These are phyloP conservation scores for Lagenaria siceraria DNA, from an alignment of 306 rosid species.

Conservation along the genomic window DNA sequence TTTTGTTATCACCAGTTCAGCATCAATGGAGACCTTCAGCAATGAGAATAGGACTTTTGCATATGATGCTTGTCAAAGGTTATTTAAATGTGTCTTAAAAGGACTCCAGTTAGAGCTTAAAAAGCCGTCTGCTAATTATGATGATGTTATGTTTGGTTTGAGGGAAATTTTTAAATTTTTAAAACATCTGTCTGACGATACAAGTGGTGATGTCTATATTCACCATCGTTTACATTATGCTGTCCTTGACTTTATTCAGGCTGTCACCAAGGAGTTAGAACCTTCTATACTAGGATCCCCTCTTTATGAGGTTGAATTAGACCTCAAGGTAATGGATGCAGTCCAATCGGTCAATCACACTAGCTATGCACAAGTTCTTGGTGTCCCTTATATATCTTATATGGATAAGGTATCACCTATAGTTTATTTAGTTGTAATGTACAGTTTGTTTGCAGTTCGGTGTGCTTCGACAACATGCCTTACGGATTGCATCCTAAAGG, in stretches of 20 bases:
- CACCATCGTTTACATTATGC: constrained; percentile 24
- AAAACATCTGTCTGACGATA: constrained; percentile 35
- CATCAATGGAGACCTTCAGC: constrained; percentile 29
- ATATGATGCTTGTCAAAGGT: constrained; percentile 36
- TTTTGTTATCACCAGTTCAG: constrained; percentile 34
- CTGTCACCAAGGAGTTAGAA: constrained; percentile 46
- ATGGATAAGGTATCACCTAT: constrained; percentile 79
- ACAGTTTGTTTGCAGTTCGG: constrained; percentile 39
- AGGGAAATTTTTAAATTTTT: constrained; percentile 38
- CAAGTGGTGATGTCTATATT: constrained; percentile 23
- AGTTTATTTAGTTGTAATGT: constrained; percentile 46
- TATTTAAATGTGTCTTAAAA: constrained; percentile 49
- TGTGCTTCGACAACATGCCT: constrained; percentile 18
- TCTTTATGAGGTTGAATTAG: constrained; percentile 53
- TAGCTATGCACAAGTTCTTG: constrained; percentile 22
- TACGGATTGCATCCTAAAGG: constrained; percentile 19
- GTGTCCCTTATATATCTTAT: constrained; percentile 26
- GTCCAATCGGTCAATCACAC: constrained; percentile 20
- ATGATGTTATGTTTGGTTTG: constrained; percentile 41
- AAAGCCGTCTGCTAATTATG: constrained; percentile 37
- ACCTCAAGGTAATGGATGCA: constrained; percentile 35
- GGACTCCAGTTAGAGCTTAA: constrained; percentile 52
- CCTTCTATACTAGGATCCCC: constrained; percentile 65
- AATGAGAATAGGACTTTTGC: constrained; percentile 32
- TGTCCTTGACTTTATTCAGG: constrained; percentile 37